Evolutionary conservation across 305 asterid species (phyloP), one percentile per base, ranked within the genome.

Genomic region (Fraxinus sp.): DNA sequence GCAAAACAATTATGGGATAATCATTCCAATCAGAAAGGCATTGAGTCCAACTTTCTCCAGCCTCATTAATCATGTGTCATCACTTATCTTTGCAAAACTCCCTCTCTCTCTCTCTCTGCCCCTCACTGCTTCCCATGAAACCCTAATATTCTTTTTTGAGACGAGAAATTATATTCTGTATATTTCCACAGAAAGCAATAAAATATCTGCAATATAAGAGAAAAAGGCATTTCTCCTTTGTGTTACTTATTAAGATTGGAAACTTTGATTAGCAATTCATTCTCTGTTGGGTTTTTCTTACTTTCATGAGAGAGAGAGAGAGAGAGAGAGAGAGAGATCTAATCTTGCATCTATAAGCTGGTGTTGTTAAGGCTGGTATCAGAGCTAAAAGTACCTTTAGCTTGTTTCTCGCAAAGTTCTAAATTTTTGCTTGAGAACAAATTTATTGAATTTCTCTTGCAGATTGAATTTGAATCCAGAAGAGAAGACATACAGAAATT

Each of bases 1-100:
- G 92, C 82, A 83, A 84, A 88, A 87, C 91, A 93, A 94, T 92
- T 91, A 94, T 94, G 92, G 93, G 88, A 89, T 91, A 91, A 94
- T 94, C 97, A 92, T 94, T 92, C 90, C 90, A 88, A 88, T 88
- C 88, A 78, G 52, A 88, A 92, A 91, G 92, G 88, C 89, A 88
- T 83, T 85, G 81, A 78, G 78, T 82, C 85, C 82, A 74, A 82
- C 91, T 86, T 93, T 88, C 85, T 81, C 84, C 57, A 80, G 83
- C 76, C 92, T 88, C 91, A 89, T n/a, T n/a, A n/a, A 3, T 90
- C 86, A 90, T 86, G 80, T 88, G 94, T 93, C 97, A 93, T 87
- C 86, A 88, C 89, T 87, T 94, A 90, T 90, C 86, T 85, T 73
- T 85, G 85, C 39, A 18, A 81, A 37, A 33, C 76, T 78, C 79